Evolutionary conservation across 345 rosid species (phyloP).

Genomic region (Diplotaxis tenuifolia): DNA sequence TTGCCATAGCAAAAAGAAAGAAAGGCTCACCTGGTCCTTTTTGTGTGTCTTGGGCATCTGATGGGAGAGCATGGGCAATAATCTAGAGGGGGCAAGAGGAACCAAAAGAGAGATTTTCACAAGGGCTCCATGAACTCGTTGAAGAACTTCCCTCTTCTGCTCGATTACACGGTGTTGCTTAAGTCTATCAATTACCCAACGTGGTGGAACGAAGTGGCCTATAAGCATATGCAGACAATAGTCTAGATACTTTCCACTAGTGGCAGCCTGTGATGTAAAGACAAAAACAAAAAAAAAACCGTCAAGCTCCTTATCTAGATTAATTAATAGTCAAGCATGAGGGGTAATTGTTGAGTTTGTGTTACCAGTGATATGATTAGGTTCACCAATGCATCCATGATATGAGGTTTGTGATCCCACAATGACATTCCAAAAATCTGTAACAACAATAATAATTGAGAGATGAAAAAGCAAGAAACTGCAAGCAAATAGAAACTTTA

Average conservation of each 20-base stretch:
- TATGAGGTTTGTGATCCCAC: slow-evolving; percentile 63
- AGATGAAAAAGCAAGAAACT: not conserved
- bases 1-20: not conserved
- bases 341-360: slow-evolving; percentile 8
- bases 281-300: slow-evolving; percentile 5
- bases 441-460: not conserved
- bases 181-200: slow-evolving; percentile 19
- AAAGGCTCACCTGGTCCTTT: slow-evolving; percentile 51
- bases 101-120: slow-evolving; percentile 56
- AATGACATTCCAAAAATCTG: slow-evolving; percentile 74
- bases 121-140: slow-evolving; percentile 67
- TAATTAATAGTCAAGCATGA: not conserved
- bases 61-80: slow-evolving; percentile 53
- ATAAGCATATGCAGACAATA: slow-evolving; percentile 65
- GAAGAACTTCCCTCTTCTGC: slow-evolving; percentile 61
- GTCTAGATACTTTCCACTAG: slow-evolving; percentile 68
- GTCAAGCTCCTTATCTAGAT: not conserved
- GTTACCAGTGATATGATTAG: slow-evolving; percentile 68
- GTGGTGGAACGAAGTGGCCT: slow-evolving; percentile 66
- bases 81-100: slow-evolving; percentile 74
- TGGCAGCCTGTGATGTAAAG: slow-evolving; percentile 57
- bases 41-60: slow-evolving; percentile 55
- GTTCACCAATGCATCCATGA: slow-evolving; percentile 68
- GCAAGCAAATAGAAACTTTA: slow-evolving; percentile 38
- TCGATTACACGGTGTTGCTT: slow-evolving; percentile 43